Percentiles rank a stretch among this genome's conserved stretches.
phyloP scores from a whole-genome alignment of 2,329 filamentous ascomycete genomes.

The Penicillium italicum region DNA sequence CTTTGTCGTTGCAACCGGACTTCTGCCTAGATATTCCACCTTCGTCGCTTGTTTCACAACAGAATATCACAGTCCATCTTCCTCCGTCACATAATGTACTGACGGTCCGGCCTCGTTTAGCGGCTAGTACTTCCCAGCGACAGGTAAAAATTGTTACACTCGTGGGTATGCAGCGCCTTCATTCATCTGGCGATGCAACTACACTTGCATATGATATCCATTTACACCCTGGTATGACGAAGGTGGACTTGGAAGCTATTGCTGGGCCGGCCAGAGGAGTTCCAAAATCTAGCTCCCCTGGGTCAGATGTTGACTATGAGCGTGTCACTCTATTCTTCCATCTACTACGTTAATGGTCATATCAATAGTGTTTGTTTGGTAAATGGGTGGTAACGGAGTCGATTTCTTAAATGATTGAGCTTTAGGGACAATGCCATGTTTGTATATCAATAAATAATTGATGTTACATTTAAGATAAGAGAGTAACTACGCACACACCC shows the following conservation, averaged over 20 bases:
- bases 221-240: conserved; percentile 69
- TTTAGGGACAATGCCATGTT: background rate
- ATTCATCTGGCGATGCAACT: conserved; percentile 49
- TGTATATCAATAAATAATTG: no score
- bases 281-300: conserved; percentile 52
- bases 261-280: conserved; percentile 63
- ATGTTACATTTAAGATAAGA: no score
- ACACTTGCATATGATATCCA: conserved; percentile 72
- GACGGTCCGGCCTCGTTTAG: conserved; percentile 65
- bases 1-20: conserved; percentile 58
- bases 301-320: conserved; percentile 65
- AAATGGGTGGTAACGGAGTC: background rate
- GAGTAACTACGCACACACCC: no score
- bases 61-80: conserved; percentile 69
- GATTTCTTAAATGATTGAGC: background rate
- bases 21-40: conserved; percentile 64
- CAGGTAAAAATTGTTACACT: conserved; percentile 74
- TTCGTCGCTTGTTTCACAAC: conserved; percentile 62
- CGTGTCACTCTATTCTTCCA: conserved; percentile 73
- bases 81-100: conserved; percentile 65
- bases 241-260: conserved; percentile 73
- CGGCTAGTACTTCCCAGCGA: conserved; percentile 60
- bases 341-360: conserved; percentile 52
- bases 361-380: conserved; percentile 2
- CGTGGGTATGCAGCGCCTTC: conserved; percentile 61